Evolutionary conservation across 2,329 filamentous ascomycete species (phyloP).

Genomic region (Venturiaceae sp.): DNA sequence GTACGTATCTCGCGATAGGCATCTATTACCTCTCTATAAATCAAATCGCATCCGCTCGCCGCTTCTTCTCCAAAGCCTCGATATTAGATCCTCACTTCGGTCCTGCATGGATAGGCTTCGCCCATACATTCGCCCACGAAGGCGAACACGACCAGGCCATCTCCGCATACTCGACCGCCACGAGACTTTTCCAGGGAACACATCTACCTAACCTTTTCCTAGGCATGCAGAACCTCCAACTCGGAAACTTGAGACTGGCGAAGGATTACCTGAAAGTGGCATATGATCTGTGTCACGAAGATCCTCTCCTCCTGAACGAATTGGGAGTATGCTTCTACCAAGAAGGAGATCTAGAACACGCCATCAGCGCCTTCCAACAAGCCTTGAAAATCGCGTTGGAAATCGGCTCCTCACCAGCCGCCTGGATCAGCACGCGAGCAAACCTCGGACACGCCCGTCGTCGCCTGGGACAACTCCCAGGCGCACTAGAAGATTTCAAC

Average conservation of each 20-base stretch:
- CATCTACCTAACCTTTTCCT: slow-evolving; percentile 92
- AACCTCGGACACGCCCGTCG: slow-evolving; percentile 87
- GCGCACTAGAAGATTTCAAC: slow-evolving; percentile 74
- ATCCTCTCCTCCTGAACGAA: slow-evolving; percentile 89
- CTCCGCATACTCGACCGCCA: slow-evolving; percentile 92
- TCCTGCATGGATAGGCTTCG: slow-evolving; percentile 97
- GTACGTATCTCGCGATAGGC: slow-evolving; percentile 88
- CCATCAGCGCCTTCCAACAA: slow-evolving; percentile 66
- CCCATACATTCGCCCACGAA: slow-evolving; percentile 94
- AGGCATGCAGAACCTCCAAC: slow-evolving; percentile 94
- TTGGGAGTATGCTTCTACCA: slow-evolving; percentile 95
- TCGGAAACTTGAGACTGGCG: slow-evolving; percentile 89
- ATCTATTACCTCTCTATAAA: slow-evolving; percentile 87
- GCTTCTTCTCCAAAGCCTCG: slow-evolving; percentile 95
- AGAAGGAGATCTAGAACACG: slow-evolving; percentile 67
- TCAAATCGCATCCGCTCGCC: slow-evolving; percentile 83
- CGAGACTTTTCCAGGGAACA: slow-evolving; percentile 89
- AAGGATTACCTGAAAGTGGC: slow-evolving; percentile 91
- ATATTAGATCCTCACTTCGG: slow-evolving; percentile 98
- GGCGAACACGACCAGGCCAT: slow-evolving; percentile 98
- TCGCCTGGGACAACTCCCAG: slow-evolving; percentile 56
- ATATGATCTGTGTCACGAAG: slow-evolving; percentile 65
- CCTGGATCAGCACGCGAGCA: slow-evolving; percentile 74
- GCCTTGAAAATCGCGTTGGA: slow-evolving; percentile 70
- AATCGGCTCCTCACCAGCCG: slow-evolving; percentile 70